Evolutionary conservation across 2,329 filamentous ascomycete species (phyloP).

Genomic region (Dryadomyces quercivorus): DNA sequence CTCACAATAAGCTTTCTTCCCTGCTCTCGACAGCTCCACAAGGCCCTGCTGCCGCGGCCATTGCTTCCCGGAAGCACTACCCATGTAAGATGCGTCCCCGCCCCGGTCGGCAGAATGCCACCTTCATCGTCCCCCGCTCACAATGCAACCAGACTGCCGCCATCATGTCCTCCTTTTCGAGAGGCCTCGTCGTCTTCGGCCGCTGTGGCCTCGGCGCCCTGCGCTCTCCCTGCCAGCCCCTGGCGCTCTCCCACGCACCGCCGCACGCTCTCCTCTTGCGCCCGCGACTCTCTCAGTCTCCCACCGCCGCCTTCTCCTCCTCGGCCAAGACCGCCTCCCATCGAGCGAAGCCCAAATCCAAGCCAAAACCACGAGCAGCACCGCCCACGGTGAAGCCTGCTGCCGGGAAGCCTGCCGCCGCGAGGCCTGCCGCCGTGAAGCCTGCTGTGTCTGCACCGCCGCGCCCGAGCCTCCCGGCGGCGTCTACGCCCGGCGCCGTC

Average conservation of each 20-base stretch:
- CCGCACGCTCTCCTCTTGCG: neutral
- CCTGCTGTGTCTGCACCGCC: too few species aligned
- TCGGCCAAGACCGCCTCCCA: neutral
- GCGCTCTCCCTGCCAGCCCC: neutral
- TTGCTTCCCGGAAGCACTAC: too few species aligned
- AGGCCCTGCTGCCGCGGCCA: too few species aligned
- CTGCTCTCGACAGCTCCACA: neutral
- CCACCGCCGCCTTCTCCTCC: slow-evolving; percentile 1
- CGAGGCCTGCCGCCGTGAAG: too few species aligned
- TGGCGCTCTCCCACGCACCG: neutral
- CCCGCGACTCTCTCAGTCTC: neutral
- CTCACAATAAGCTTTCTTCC: neutral
- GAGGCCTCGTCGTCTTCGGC: slow-evolving; percentile 3
- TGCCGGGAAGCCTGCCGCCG: too few species aligned
- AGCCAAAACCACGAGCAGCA: neutral
- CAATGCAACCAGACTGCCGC: neutral
- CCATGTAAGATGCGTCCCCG: too few species aligned
- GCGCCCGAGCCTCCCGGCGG: too few species aligned
- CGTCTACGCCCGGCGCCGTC: neutral
- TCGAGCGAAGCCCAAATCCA: neutral
- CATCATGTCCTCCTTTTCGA: slow-evolving; percentile 11
- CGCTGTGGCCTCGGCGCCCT: neutral
- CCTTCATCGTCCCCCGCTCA: too few species aligned
- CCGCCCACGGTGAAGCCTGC: too few species aligned
- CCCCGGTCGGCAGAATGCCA: too few species aligned